Evolutionary conservation across 441 rosid species (phyloP).

Genomic region (Sinapis alba): DNA sequence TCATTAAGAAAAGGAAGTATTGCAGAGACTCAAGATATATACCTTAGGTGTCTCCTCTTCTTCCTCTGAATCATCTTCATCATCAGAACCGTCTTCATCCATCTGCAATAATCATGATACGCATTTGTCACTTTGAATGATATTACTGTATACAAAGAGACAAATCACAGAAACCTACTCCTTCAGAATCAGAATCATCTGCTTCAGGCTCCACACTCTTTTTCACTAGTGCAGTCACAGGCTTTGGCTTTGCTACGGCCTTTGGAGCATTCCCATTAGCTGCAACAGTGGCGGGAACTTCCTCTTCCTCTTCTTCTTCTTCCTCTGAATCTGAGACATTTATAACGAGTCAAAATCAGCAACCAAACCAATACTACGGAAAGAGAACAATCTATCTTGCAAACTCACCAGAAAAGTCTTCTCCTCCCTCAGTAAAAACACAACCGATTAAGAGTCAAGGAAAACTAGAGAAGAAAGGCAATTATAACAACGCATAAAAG

Average conservation of each 20-base stretch:
- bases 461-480: too few species aligned
- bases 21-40: background rate
- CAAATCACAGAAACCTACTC: conserved; percentile 11
- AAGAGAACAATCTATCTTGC: background rate
- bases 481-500: background rate
- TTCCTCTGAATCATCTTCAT: conserved; percentile 22
- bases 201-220: conserved; percentile 18
- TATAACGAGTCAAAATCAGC: background rate
- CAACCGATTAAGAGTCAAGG: background rate
- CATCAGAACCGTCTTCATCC: too few species aligned
- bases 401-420: conserved; percentile 25
- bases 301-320: conserved; percentile 26
- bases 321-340: conserved; percentile 27
- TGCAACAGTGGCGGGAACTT: conserved; percentile 10
- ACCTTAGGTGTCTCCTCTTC: background rate
- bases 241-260: conserved; percentile 19
- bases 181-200: conserved; percentile 25
- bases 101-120: conserved; percentile 12
- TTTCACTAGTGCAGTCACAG: too few species aligned
- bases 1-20: background rate
- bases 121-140: background rate
- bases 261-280: conserved; percentile 25
- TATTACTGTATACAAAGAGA: background rate
- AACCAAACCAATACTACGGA: too few species aligned
- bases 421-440: conserved; percentile 7